phyloP scores from a whole-genome alignment of 176 grass and related monocot genomes.

The Luzula sylvatica region DNA sequence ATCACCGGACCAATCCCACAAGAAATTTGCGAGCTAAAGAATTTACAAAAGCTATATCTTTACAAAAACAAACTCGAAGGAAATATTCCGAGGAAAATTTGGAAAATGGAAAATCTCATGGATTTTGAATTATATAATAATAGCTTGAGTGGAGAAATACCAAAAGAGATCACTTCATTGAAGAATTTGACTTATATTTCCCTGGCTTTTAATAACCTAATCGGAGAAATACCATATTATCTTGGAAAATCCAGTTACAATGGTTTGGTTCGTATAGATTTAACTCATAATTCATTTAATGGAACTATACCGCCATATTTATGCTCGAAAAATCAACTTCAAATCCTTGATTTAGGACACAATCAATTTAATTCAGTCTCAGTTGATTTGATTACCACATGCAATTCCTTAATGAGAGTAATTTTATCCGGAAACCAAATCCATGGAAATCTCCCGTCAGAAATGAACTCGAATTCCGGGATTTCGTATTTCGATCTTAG shows the following conservation, averaged over 20 bases:
- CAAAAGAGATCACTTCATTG: slow-evolving; percentile 30
- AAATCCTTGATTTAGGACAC: slow-evolving; percentile 26
- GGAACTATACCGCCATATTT: slow-evolving; percentile 32
- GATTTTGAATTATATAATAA: slow-evolving; percentile 25
- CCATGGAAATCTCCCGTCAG: slow-evolving; percentile 17
- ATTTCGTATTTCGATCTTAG: slow-evolving; percentile 50
- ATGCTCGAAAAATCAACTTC: slow-evolving; percentile 35
- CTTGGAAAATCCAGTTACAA: slow-evolving; percentile 31
- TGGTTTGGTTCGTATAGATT: slow-evolving; percentile 34
- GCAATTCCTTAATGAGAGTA: slow-evolving; percentile 32
- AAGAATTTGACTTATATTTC: slow-evolving; percentile 31
- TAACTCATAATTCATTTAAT: slow-evolving; percentile 32
- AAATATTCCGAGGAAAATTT: slow-evolving; percentile 20
- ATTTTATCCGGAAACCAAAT: slow-evolving; percentile 33
- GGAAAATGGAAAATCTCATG: slow-evolving; percentile 31
- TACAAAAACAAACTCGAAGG: slow-evolving; percentile 36
- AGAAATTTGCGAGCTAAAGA: slow-evolving; percentile 24
- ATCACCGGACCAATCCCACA: slow-evolving; percentile 28
- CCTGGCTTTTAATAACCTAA: slow-evolving; percentile 36
- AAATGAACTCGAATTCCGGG: slow-evolving; percentile 21
- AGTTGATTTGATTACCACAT: slow-evolving; percentile 17
- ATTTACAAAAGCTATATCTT: slow-evolving; percentile 21
- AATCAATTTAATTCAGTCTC: slow-evolving; percentile 37
- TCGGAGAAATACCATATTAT: slow-evolving; percentile 20
- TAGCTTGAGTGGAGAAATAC: slow-evolving; percentile 32